Conservation (phyloP, 2,329 filamentous ascomycete genomes). For the Colletotrichum melonis region DNA sequence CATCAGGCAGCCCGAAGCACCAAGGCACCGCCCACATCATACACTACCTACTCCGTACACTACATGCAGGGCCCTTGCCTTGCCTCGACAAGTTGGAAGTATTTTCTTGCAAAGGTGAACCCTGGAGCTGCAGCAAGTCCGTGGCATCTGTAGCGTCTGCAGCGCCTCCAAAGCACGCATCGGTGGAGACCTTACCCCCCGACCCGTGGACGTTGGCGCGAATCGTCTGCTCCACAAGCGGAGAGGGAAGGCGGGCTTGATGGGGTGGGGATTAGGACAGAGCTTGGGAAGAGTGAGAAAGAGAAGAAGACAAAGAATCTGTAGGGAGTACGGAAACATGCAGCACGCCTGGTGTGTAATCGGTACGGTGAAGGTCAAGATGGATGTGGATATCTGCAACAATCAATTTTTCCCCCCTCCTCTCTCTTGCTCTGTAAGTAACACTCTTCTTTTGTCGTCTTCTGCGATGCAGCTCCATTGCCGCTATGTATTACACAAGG, state of each 20-base stretch:
- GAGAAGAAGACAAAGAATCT: not conserved
- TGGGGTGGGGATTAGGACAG: constrained; percentile 8
- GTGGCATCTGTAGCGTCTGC: constrained; percentile 17
- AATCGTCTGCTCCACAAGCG: constrained; percentile 33
- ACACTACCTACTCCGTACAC: no score
- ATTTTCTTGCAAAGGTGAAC: constrained; percentile 17
- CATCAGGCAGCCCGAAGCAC: constrained; percentile 25
- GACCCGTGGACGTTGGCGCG: constrained; percentile 25
- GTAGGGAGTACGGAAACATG: not conserved
- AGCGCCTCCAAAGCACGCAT: constrained; percentile 23
- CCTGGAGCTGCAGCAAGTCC: constrained; percentile 24
- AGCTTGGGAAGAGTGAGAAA: not conserved
- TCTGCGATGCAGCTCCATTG: not conserved
- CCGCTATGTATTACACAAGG: not conserved
- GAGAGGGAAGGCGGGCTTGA: constrained; percentile 25
- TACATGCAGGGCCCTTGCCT: constrained; percentile 28
- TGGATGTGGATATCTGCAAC: not conserved
- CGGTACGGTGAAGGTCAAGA: not conserved
- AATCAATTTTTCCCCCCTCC: not conserved
- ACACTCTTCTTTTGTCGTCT: not conserved
- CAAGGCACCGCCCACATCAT: not conserved
- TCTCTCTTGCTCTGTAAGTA: not conserved
- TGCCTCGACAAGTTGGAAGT: constrained; percentile 10
- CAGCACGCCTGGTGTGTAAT: not conserved
- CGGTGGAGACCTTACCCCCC: constrained; percentile 22